Evolutionary conservation across 192 early-diverging fungal species (phyloP).

Genomic region (Linnemannia hyalina): DNA sequence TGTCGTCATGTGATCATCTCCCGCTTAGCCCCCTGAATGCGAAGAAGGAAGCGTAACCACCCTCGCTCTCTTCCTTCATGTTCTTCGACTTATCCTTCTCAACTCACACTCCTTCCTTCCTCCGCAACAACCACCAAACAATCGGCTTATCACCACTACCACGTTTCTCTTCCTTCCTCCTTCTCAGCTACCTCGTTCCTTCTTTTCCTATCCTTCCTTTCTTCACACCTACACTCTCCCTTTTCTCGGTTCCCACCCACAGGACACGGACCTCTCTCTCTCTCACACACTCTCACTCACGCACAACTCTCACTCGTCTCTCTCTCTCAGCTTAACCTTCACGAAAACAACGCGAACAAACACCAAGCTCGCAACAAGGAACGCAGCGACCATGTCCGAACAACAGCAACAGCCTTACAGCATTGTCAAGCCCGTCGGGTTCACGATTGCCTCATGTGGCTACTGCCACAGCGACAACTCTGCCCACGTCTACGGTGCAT

Average conservation of each 20-base stretch:
- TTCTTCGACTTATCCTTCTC: background rate
- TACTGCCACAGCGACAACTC: constrained; percentile 46
- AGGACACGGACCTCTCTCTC: constrained; percentile 2
- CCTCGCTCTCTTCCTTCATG: too few species aligned
- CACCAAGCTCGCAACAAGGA: background rate
- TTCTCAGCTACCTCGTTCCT: background rate
- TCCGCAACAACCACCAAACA: background rate
- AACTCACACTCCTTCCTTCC: background rate
- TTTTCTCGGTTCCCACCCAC: background rate
- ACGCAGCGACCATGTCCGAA: constrained; percentile 30
- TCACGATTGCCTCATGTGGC: constrained; percentile 53
- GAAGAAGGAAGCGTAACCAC: too few species aligned
- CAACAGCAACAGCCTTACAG: constrained; percentile 25
- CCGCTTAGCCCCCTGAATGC: background rate
- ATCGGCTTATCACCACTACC: background rate
- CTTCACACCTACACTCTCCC: background rate
- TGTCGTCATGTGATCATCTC: background rate
- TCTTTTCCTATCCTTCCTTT: background rate
- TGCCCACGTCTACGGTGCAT: constrained; percentile 49
- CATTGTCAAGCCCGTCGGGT: constrained; percentile 50
- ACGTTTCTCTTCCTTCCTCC: background rate
- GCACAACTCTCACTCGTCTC: background rate
- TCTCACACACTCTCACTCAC: too few species aligned
- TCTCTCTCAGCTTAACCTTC: background rate
- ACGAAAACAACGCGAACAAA: background rate